phyloP scores from a whole-genome alignment of 2,329 filamentous ascomycete genomes.

The Calonectria montana region DNA sequence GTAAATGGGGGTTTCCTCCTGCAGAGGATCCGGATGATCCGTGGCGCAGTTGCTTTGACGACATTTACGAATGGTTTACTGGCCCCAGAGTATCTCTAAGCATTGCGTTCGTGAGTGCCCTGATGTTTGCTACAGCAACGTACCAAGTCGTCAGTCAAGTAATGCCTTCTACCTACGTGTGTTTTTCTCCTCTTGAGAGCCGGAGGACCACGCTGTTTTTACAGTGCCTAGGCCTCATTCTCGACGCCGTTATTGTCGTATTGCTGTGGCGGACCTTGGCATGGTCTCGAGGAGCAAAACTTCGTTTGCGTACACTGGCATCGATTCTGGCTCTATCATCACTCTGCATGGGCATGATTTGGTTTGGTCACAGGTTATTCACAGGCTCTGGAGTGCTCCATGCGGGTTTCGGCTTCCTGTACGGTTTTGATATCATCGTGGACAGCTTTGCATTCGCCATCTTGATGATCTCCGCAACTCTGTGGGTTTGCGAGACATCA shows the following conservation, averaged over 20 bases:
- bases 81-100: constrained; percentile 52
- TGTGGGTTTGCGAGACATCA: constrained; percentile 61
- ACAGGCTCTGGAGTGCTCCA: constrained; percentile 33
- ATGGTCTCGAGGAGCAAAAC: constrained; percentile 61
- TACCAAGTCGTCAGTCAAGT: constrained; percentile 54
- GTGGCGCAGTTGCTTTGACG: constrained; percentile 60
- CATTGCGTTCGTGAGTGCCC: constrained; percentile 49
- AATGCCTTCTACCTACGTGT: constrained; percentile 62
- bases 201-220: constrained; percentile 50
- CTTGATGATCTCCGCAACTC: constrained; percentile 56
- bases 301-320: constrained; percentile 58
- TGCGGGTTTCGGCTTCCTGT: constrained; percentile 56
- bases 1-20: constrained; percentile 44
- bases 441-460: constrained; percentile 60
- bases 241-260: constrained; percentile 61
- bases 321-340: constrained; percentile 56
- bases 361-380: constrained; percentile 48
- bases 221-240: constrained; percentile 57
- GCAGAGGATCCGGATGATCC: constrained; percentile 57
- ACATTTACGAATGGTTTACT: constrained; percentile 59
- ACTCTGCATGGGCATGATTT: constrained; percentile 51
- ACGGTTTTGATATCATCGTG: constrained; percentile 60
- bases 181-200: constrained; percentile 57
- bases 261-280: constrained; percentile 63
- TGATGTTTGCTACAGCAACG: constrained; percentile 56